Percentiles rank a stretch among this genome's conserved stretches.
phyloP scores from a whole-genome alignment of 1,284 basidiomycete genomes.

The Apiotrichum porosum region DNA sequence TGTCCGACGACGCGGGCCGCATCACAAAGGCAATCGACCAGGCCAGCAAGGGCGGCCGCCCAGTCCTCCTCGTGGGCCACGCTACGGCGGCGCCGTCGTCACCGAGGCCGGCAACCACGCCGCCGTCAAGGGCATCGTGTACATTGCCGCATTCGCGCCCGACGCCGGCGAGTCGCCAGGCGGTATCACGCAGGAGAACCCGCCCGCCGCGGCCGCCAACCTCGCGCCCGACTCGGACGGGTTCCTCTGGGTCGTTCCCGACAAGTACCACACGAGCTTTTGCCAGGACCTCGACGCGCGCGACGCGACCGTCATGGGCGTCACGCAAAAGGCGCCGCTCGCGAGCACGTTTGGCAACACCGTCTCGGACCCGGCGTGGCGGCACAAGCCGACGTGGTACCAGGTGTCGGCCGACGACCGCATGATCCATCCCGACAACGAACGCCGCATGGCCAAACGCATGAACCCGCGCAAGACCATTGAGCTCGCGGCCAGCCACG shows the following conservation, averaged over 20 bases:
- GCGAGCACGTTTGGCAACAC: no score
- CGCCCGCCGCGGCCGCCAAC: neutral
- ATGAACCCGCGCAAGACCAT: no score
- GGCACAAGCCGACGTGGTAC: no score
- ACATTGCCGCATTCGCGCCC: constrained; percentile 5
- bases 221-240: neutral
- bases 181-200: neutral
- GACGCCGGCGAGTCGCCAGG: constrained; percentile 4
- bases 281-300: neutral
- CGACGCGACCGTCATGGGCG: constrained; percentile 2
- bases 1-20: no score
- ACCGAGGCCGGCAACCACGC: constrained; percentile 5
- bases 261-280: neutral
- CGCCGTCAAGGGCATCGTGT: constrained; percentile 3
- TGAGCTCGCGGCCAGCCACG: no score
- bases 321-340: no score
- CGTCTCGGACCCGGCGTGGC: no score
- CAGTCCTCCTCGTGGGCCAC: constrained; percentile 2
- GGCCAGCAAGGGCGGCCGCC: neutral
- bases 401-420: no score
- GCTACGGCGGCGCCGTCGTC: constrained; percentile 5
- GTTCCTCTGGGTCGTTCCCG: neutral
- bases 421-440: no score
- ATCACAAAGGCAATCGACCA: constrained; percentile 3
- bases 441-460: no score